Percentiles rank a stretch among this genome's conserved stretches.
phyloP scores from a whole-genome alignment of 345 rosid genomes.

The Cardiospermum halicacabum region DNA sequence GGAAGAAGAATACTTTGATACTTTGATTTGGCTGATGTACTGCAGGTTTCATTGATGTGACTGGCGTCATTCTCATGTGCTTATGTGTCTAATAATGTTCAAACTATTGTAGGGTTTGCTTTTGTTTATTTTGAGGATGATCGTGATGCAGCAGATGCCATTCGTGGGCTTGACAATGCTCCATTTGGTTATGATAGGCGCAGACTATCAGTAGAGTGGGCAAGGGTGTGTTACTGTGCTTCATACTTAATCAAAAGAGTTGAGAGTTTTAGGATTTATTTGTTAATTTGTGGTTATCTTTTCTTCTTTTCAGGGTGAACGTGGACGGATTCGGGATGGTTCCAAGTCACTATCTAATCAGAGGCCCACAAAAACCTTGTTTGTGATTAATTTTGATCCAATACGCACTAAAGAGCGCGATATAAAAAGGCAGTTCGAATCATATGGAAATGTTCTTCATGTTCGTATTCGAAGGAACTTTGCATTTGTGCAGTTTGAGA shows the following conservation, averaged over 20 bases:
- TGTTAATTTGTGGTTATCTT: background rate
- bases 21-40: slow-evolving; percentile 36
- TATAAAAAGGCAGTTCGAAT: slow-evolving; percentile 70
- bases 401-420: slow-evolving; percentile 63
- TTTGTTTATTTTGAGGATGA: slow-evolving; percentile 89
- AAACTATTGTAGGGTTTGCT: slow-evolving; percentile 62
- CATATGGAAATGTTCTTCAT: slow-evolving; percentile 65
- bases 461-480: slow-evolving; percentile 73
- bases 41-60: slow-evolving; percentile 19
- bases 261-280: background rate
- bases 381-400: slow-evolving; percentile 84
- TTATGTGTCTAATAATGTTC: slow-evolving; percentile 17
- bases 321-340: slow-evolving; percentile 65
- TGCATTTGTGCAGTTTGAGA: slow-evolving; percentile 79
- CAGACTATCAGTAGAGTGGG: slow-evolving; percentile 79
- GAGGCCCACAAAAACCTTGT: slow-evolving; percentile 86
- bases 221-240: slow-evolving; percentile 43
- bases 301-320: slow-evolving; percentile 51
- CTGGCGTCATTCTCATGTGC: slow-evolving; percentile 1
- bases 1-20: slow-evolving; percentile 32
- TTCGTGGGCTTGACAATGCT: slow-evolving; percentile 54
- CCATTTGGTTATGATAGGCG: slow-evolving; percentile 79
- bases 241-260: background rate
- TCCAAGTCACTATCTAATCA: slow-evolving; percentile 42
- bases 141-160: slow-evolving; percentile 82